Conservation (phyloP, 176 grass and related monocot genomes). For the Saccharum spontaneum region DNA sequence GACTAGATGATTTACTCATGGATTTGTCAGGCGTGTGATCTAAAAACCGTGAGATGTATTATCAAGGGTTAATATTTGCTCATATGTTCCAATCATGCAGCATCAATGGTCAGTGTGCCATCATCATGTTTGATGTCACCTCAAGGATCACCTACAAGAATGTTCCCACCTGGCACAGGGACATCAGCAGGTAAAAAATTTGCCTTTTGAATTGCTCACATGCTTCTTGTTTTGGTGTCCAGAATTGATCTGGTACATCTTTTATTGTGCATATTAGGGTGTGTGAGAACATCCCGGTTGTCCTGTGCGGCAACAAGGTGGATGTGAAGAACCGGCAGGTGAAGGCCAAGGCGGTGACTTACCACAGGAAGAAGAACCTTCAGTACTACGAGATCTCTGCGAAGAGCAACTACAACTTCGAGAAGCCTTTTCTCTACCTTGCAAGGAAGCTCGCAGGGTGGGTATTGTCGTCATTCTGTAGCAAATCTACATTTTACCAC, state of each 20-base stretch:
- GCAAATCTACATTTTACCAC: not conserved
- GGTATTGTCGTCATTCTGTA: not conserved
- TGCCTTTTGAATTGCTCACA: not conserved
- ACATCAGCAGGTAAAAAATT: constrained; percentile 59
- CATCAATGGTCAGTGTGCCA: constrained; percentile 73
- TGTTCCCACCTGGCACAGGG: constrained; percentile 71
- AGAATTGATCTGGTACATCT: not conserved
- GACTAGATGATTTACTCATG: not conserved
- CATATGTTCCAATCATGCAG: constrained; percentile 23
- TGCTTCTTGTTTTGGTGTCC: not conserved
- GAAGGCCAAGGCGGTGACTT: constrained; percentile 49
- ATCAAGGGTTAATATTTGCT: not conserved
- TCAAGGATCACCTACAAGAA: constrained; percentile 71
- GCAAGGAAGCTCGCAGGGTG: constrained; percentile 75
- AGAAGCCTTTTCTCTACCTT: constrained; percentile 80
- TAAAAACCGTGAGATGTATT: not conserved
- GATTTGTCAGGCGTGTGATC: not conserved
- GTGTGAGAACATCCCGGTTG: constrained; percentile 67
- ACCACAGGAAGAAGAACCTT: constrained; percentile 78
- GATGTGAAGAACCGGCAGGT: constrained; percentile 77
- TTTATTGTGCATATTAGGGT: constrained; percentile 37
- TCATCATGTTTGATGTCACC: constrained; percentile 81
- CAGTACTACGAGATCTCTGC: constrained; percentile 93
- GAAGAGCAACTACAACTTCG: constrained; percentile 89
- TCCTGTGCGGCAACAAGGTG: constrained; percentile 80